A percentile compares a stretch with the other conserved stretches of the same genome.
These are phyloP conservation scores for Sophora flavescens DNA, from an alignment of 306 rosid species.

Conservation along the genomic window DNA sequence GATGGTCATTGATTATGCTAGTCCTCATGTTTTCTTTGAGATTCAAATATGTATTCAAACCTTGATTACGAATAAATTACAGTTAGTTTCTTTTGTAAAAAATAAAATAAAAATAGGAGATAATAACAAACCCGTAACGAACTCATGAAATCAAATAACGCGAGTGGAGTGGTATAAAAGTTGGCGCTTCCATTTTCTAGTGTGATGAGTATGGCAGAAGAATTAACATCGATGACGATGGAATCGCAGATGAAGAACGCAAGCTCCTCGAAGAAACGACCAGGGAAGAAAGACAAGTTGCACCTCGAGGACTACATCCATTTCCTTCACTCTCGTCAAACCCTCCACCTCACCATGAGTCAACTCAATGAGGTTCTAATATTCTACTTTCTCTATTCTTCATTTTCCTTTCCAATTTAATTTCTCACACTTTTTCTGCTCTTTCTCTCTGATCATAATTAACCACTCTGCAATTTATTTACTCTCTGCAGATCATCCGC, in stretches of 20 bases:
- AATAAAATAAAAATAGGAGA: too few relatives aligned
- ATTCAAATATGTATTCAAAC: too few relatives aligned
- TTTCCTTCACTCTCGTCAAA: constrained; percentile 55
- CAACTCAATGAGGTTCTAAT: constrained; percentile 67
- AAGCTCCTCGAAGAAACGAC: constrained; percentile 40
- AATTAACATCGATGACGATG: constrained; percentile 36
- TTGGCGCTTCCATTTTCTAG: background rate
- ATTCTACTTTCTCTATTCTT: background rate
- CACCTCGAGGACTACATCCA: constrained; percentile 62
- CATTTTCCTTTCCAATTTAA: background rate
- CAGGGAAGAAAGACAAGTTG: constrained; percentile 41
- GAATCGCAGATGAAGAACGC: constrained; percentile 37
- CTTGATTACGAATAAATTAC: too few relatives aligned
- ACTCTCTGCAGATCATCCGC: constrained; percentile 56
- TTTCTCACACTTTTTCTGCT: background rate
- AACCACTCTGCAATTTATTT: background rate
- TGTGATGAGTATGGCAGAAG: constrained; percentile 21
- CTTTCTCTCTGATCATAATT: background rate
- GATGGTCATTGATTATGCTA: too few relatives aligned
- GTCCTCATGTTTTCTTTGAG: too few relatives aligned
- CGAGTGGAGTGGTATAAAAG: constrained; percentile 22
- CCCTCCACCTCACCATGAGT: constrained; percentile 47
- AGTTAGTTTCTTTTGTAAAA: too few relatives aligned
- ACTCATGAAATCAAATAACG: background rate
- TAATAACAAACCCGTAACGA: constrained; percentile 1